phyloP scores from a whole-genome alignment of 129 eudicot genomes.

The Flaveria robusta region DNA sequence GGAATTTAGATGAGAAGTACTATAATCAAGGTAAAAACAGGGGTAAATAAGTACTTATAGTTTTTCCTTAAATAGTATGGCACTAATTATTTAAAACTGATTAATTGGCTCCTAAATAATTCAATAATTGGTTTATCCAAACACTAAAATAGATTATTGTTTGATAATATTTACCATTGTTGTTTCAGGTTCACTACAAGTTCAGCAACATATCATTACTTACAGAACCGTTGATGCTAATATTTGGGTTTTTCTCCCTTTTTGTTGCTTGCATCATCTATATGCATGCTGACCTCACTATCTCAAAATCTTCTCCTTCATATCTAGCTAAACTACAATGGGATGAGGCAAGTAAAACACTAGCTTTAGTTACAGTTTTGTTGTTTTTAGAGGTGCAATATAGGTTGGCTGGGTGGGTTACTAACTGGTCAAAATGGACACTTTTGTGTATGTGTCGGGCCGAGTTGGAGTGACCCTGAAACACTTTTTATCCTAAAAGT shows the following conservation, averaged over 20 bases:
- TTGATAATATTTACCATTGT: neutral
- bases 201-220: slow-evolving; percentile 77
- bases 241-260: slow-evolving; percentile 78
- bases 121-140: neutral
- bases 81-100: neutral
- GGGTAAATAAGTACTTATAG: neutral
- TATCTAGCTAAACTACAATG: slow-evolving; percentile 90
- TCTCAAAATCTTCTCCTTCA: slow-evolving; percentile 90
- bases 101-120: neutral
- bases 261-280: slow-evolving; percentile 83
- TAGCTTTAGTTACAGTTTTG: neutral
- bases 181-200: slow-evolving; percentile 83
- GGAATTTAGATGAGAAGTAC: neutral
- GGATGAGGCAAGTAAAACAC: slow-evolving; percentile 70
- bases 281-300: slow-evolving; percentile 84
- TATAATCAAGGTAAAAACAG: neutral
- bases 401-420: neutral
- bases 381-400: neutral
- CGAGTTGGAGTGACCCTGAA: neutral
- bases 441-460: neutral
- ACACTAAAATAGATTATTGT: neutral
- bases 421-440: neutral
- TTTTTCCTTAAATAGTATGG: neutral
- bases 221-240: slow-evolving; percentile 86
- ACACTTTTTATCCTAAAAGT: neutral